Conservation (phyloP, 805 yeast species). For the Limtongia smithiae region DNA sequence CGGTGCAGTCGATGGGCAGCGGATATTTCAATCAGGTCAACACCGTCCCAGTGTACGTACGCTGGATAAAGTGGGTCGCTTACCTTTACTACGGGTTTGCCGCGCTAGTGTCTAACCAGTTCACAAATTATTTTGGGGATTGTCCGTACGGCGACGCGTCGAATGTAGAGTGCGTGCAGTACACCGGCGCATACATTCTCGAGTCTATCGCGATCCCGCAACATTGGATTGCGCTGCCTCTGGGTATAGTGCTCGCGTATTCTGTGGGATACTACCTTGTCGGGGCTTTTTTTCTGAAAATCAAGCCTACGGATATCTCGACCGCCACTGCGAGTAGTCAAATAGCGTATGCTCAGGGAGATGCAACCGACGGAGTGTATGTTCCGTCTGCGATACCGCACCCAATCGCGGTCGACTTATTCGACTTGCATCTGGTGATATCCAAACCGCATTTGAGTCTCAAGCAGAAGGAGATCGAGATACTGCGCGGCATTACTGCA, state of each 20-base stretch:
- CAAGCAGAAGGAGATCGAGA: constrained; percentile 34
- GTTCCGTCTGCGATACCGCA: background rate
- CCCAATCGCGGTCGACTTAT: constrained; percentile 30
- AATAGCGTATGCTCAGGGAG: background rate
- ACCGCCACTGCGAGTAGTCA: constrained; percentile 40
- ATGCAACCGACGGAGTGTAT: background rate
- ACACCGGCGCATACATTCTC: constrained; percentile 54
- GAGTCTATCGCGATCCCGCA: constrained; percentile 56
- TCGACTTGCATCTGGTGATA: constrained; percentile 31
- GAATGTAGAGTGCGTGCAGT: constrained; percentile 46
- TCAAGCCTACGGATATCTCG: constrained; percentile 50
- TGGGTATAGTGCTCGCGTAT: constrained; percentile 58
- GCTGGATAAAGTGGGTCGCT: constrained; percentile 77
- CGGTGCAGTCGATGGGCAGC: constrained; percentile 71
- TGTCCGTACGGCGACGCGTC: constrained; percentile 44
- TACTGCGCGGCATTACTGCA: constrained; percentile 50
- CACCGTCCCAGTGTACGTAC: constrained; percentile 76
- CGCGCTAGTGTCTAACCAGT: constrained; percentile 61
- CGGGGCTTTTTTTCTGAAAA: constrained; percentile 48
- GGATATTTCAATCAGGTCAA: constrained; percentile 75
- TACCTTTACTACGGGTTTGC: constrained; percentile 80
- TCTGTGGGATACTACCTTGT: constrained; percentile 50
- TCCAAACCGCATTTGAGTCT: constrained; percentile 13
- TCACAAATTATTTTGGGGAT: constrained; percentile 56
- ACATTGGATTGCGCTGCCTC: constrained; percentile 65